Evolutionary conservation across 352 stramenopile species (phyloP), one percentile per base, ranked within the genome.

Genomic region (Phytophthora citrophthora): DNA sequence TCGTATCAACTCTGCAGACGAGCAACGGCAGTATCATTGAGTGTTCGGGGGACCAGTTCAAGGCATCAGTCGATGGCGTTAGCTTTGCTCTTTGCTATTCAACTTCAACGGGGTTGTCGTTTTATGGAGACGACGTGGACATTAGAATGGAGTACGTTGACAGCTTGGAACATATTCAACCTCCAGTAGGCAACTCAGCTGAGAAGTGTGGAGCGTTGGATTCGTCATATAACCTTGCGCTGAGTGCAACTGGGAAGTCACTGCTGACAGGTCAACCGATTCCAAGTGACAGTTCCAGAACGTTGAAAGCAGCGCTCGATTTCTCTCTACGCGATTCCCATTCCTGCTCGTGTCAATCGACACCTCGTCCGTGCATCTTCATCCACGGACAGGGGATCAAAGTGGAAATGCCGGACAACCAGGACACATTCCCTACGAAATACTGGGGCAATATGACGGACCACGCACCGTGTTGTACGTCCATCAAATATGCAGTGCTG

Each of bases 361-460:
- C 44, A 12, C 40, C 41, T 12, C 58, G 58, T 23, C 58, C 49
- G 26, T 67, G 58, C n/a, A 32, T 67, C 13, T 67, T 68, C 9
- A 50, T 66, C 49, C 43, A 61, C 12, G 59, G 59, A 7, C 40
- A 54, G 6, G 67, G 59, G 3, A 43, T 58, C 9, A 32, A 24
- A 5, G 32, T 26, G 8, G 54, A 72, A 23, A 38, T 46, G 45
- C 32, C 40, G 26, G 53, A 53, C 6, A 36, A 68, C 12, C 56
- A 56, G n/a, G 41, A 65, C 16, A 49, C 56, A 20, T 72, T 57
- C 13, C 41, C 54, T 7, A 69, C 51, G 18, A 38, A 20, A 4
- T 75, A 72, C 24, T 70, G 65, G 44, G 70, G 65, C 1, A 64
- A 66, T 31, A 64, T 80, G 34, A 65, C 58, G 2, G 45, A 64